Conservation (phyloP, 306 rosid genomes). For the Prunus fruticosa region DNA sequence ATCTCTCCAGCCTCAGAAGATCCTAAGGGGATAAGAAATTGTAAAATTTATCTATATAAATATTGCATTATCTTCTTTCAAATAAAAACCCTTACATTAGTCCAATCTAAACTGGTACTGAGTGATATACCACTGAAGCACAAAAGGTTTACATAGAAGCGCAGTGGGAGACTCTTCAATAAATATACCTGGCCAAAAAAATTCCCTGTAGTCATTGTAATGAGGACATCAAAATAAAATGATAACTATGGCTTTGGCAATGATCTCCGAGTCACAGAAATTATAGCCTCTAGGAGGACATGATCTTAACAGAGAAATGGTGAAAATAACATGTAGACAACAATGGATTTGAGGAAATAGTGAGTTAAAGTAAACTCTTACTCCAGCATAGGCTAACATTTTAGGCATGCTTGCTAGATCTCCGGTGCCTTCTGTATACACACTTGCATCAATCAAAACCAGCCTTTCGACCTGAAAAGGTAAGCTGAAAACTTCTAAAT, state of each 20-base stretch:
- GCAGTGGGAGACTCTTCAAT: constrained; percentile 74
- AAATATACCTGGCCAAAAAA: constrained; percentile 56
- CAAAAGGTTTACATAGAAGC: constrained; percentile 58
- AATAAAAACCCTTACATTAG: constrained; percentile 56
- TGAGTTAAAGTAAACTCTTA: constrained; percentile 32
- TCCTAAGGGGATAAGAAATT: neutral
- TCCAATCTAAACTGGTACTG: constrained; percentile 53
- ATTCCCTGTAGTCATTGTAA: constrained; percentile 17
- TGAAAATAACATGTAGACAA: neutral
- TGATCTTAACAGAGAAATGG: neutral
- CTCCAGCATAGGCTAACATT: constrained; percentile 76
- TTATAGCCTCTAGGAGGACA: neutral
- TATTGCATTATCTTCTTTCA: neutral
- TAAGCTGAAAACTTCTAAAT: constrained; percentile 31
- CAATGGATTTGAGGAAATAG: neutral
- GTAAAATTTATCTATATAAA: neutral
- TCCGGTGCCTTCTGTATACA: constrained; percentile 79
- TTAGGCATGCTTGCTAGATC: constrained; percentile 65
- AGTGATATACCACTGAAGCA: constrained; percentile 48
- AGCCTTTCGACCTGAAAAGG: constrained; percentile 84
- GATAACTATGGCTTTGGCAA: neutral
- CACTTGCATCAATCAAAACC: constrained; percentile 91
- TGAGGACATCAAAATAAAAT: neutral
- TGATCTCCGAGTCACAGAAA: neutral
- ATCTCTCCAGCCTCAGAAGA: constrained; percentile 16